Base-by-base conservation (phyloP, 305 asterid species). In the Fraxinus nigra region DNA sequence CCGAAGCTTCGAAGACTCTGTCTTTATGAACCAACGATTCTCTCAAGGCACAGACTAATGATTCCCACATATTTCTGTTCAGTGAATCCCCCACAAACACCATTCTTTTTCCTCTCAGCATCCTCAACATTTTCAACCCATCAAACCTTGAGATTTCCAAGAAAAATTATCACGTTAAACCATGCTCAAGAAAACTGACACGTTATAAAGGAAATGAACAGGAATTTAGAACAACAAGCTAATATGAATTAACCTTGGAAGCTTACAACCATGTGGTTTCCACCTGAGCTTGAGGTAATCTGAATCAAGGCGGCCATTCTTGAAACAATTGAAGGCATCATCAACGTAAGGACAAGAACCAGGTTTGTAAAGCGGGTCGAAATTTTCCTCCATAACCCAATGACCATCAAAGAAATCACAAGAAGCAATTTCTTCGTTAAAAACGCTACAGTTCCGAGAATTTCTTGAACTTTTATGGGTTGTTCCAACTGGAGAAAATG, bases 51-150 rank as follows among this genome's bases (percentile, higher is more conserved):
- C 94, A 91, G 20, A 89, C 80, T 37, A 90, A 69, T 0, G 92
- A 88, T 76, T 92, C 92, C 97, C 92, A 92, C 92, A 92, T 92
- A 78, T 92, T 91, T 38, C 93, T 85, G 59, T 92, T 92, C 32
- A 91, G 78, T 1, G 94, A 92, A 84, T 90, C 96, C 18, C 94
- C 96, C 9, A 92, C 94, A 74, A 90, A 92, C 10, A 84, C 93
- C 87, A 90, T 20, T 20, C 89, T 82, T 79, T 91, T 92, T 67
- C 91, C 95, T 22, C 78, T 88, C 59, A 92, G 81, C 75, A 90
- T 73, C 65, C 88, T 63, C 89, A 90, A 79, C 93, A 92, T 89
- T 82, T 89, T 81, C 76, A 69, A 46, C 28, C 92, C 97, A 81
- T 89, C 84, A 80, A 91, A 93, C 86, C 93, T 89, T 63, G 33